A percentile compares a stretch with the other conserved stretches of the same genome.
These are phyloP conservation scores for Dictyostelium intermedium DNA, from an alignment of 78 protist genomes.

Conservation along the genomic window DNA sequence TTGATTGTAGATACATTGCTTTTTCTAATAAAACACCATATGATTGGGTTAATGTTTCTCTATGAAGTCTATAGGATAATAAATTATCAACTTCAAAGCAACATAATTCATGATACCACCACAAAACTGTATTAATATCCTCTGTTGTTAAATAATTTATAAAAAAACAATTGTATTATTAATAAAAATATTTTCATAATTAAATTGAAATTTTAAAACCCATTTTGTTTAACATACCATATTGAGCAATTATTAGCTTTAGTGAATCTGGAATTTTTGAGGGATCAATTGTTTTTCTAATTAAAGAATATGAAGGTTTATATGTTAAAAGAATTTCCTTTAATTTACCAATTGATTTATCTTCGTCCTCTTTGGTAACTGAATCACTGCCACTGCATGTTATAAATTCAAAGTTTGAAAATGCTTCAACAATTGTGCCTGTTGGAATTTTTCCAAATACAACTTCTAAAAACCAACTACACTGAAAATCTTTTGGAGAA, in stretches of 20 bases:
- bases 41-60: not conserved
- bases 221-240: conserved; percentile 17
- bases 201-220: too few relatives aligned
- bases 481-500: conserved; percentile 50
- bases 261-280: conserved; percentile 5
- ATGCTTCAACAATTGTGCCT: conserved; percentile 15
- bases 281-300: conserved; percentile 27
- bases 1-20: conserved; percentile 44
- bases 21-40: conserved; percentile 63
- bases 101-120: conserved; percentile 67
- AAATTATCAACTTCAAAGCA: conserved; percentile 35
- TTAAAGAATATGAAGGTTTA: conserved; percentile 51
- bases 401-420: not conserved
- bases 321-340: not conserved
- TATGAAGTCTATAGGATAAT: not conserved
- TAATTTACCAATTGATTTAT: not conserved
- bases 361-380: not conserved
- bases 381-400: not conserved
- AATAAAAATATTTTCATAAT: too few relatives aligned
- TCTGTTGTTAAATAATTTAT: not conserved
- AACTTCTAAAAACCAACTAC: conserved; percentile 43
- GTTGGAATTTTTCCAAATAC: not conserved
- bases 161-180: too few relatives aligned
- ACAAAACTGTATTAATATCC: conserved; percentile 20
- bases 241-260: conserved; percentile 10